Percentiles rank a stretch among this genome's conserved stretches.
Conservation (phyloP, 306 rosid genomes). For the Lablab purpureus region DNA sequence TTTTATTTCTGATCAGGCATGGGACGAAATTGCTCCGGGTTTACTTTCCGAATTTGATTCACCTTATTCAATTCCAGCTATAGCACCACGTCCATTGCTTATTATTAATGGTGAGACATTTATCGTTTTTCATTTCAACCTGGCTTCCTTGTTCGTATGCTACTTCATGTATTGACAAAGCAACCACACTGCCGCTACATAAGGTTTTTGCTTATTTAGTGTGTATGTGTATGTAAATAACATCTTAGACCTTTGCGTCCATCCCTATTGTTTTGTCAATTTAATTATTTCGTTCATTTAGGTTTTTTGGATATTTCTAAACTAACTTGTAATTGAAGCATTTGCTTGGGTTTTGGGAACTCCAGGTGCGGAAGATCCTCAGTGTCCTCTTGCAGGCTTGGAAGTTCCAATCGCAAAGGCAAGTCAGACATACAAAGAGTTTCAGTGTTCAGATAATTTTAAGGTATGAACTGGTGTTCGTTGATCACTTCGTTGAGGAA, state of each 20-base stretch:
- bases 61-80: constrained; percentile 69
- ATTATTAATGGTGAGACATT: constrained; percentile 69
- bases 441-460: constrained; percentile 55
- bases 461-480: constrained; percentile 55
- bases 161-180: neutral
- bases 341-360: constrained; percentile 39
- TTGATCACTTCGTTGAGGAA: neutral
- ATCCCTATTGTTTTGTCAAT: constrained; percentile 12
- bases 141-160: constrained; percentile 9
- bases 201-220: constrained; percentile 25
- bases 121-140: constrained; percentile 31
- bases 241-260: constrained; percentile 10
- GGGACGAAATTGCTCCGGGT: constrained; percentile 94
- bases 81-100: constrained; percentile 85
- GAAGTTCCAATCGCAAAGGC: constrained; percentile 52
- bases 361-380: constrained; percentile 86
- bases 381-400: constrained; percentile 75
- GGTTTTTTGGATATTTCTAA: constrained; percentile 4
- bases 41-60: constrained; percentile 77
- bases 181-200: constrained; percentile 14
- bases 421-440: constrained; percentile 53
- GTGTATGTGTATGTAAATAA: too few relatives aligned
- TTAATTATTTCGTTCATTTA: constrained; percentile 28
- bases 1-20: constrained; percentile 65
- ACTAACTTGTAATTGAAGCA: constrained; percentile 34